Evolutionary conservation across 371 early-diverging fungal genomes (phyloP), one percentile per base, ranked within the genome.

Genomic region (Dinochytrium kinnereticum): DNA sequence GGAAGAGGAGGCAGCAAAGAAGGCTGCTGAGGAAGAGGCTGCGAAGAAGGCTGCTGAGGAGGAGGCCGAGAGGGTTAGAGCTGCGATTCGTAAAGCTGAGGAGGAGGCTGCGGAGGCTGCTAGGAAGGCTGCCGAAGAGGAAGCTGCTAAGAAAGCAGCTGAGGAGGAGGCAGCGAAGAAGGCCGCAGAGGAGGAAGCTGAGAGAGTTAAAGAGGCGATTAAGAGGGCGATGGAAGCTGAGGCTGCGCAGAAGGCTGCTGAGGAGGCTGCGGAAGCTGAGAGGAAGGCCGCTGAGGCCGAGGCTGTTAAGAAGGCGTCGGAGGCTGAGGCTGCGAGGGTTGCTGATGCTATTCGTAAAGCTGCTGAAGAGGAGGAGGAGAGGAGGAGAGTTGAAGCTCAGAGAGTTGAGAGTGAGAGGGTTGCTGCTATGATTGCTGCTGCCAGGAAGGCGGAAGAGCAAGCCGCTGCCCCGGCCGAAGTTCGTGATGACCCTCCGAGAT

Each of bases 341-440:
- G 57, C 57, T 30, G 57, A n/a, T 7, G 57, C 57, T 19, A 36
- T 36, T 13, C 64, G 64, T 36, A 37, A 30, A 13, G 64, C 64
- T 64, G 64, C 64, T 24, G 64, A 64, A 34, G 64, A 64, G 24
- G 64, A 64, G 33, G 64, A 2, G n/a, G n/a, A 31, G 10, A 26
- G 37, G 33, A 30, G 36, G 64, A 33, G 13, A 5, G 64, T 10
- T 19, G 64, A 28, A 7, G 64, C 26, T 3, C 26, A 19, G 10
- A 55, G 26, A 30, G 61, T 33, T 15, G 61, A 71, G 31, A 44
- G n/a, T 24, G 65, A 38, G 28, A 19, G 33, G 15, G 40, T 71
- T 24, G 36, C 65, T 31, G 50, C 44, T 24, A 28, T 39, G 2
- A 59, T 61, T 50, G 59, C 30, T 10, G 72, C 59, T 19, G 53